Evolutionary conservation across 2,329 filamentous ascomycete species (phyloP).

Genomic region (Exophiala oligosperma): DNA sequence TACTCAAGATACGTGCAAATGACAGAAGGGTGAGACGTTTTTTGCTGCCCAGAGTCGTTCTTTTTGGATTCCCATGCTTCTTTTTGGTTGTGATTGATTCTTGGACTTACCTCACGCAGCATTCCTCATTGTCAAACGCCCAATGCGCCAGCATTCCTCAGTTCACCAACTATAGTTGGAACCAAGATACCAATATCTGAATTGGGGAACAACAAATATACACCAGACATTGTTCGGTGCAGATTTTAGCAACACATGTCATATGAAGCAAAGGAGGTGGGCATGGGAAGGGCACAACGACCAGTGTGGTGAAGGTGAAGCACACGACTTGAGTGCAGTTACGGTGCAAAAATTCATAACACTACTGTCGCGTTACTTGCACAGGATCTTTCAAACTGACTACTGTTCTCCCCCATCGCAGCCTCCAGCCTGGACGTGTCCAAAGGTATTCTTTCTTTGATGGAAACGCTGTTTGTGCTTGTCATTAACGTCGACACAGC

Average conservation of each 20-base stretch:
- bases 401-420: neutral
- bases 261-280: neutral
- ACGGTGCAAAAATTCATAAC: neutral
- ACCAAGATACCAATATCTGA: slow-evolving; percentile 4
- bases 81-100: slow-evolving; percentile 19
- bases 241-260: neutral
- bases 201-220: slow-evolving; percentile 17
- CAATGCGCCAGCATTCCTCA: slow-evolving; percentile 25
- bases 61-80: slow-evolving; percentile 23
- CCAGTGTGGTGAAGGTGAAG: neutral
- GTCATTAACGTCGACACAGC: neutral
- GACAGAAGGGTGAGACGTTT: neutral
- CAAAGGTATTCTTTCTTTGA: neutral
- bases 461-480: neutral
- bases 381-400: neutral
- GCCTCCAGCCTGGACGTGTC: neutral
- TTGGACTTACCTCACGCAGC: slow-evolving; percentile 21
- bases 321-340: neutral
- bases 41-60: slow-evolving; percentile 20
- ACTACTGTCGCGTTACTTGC: neutral
- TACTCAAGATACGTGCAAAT: neutral
- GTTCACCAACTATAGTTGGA: slow-evolving; percentile 18
- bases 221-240: neutral
- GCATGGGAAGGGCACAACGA: neutral
- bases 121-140: slow-evolving; percentile 6